Base-by-base conservation (phyloP, 345 rosid genomes). In the Acer saccharum region DNA sequence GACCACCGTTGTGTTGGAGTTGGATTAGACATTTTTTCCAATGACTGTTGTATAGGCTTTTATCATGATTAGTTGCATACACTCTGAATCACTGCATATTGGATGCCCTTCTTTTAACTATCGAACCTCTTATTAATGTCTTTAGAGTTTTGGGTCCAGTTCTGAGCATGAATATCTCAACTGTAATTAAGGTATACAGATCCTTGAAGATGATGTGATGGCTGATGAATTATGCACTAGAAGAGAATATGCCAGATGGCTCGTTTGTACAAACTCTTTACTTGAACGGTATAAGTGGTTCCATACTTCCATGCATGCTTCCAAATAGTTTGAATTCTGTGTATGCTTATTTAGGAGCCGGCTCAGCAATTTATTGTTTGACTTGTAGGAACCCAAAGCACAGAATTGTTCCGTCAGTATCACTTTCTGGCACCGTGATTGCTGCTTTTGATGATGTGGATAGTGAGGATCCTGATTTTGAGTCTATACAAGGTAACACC, bases 181-280 rank as follows among this genome's bases (percentile, higher is more conserved):
- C 39, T 79, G 78, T 80, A 58, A 76, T 78, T 82, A 85, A 86
- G 87, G 62, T 85, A 68, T 85, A 82, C 91, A 95, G 99, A 93
- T 93, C 64, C 79, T 91, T 79, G 92, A 90, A 84, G 94, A 90
- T 29, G 86, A 80, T 76, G 84, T 83, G 55, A 73, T 65, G 78
- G 90, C 87, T 62, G 88, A 89, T 17, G 94, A 89, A 60, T 83
- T 95, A 78, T 95, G 99, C 88, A 87, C 94, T 43, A 93, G 89
- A 78, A 85, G 96, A 84, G 97, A 93, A 79, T 95, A 90, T 80
- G 96, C 92, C 50, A 88, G 96, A 81, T 95, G 99, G 97, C 79
- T 93, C 68, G 87, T 93, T 84, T 79, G 81, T 68, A 81, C 87
- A 35, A 89, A 86, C 85, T 83, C 89, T 43, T 77, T 86, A 75